Conservation (phyloP, 2,329 filamentous ascomycete species). For the Pseudopyricularia javanii region DNA sequence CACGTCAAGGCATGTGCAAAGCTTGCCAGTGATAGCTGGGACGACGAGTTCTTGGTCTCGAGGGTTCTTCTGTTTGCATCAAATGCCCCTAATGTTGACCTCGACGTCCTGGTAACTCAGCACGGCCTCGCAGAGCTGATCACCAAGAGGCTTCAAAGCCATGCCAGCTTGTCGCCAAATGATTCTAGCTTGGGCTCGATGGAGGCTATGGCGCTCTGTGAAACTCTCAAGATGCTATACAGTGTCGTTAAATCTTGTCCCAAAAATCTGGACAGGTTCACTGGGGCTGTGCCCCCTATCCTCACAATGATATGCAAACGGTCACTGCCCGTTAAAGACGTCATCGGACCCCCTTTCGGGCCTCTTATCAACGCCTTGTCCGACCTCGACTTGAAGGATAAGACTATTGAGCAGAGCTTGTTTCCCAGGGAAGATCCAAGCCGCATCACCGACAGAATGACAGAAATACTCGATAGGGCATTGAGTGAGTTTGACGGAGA, state of each 20-base stretch:
- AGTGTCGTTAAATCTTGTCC: slow-evolving; percentile 71
- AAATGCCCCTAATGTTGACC: slow-evolving; percentile 60
- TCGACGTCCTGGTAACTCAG: slow-evolving; percentile 51
- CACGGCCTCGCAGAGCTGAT: slow-evolving; percentile 57
- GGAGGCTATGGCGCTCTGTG: slow-evolving; percentile 67
- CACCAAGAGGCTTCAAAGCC: slow-evolving; percentile 55
- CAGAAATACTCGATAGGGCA: slow-evolving; percentile 57
- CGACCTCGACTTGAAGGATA: slow-evolving; percentile 57
- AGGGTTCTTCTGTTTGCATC: slow-evolving; percentile 71
- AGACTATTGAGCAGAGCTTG: slow-evolving; percentile 39
- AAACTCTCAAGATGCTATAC: slow-evolving; percentile 80
- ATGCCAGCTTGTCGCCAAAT: slow-evolving; percentile 36
- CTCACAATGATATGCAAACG: slow-evolving; percentile 54
- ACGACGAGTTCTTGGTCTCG: slow-evolving; percentile 79
- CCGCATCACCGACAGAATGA: slow-evolving; percentile 49
- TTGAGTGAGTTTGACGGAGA: slow-evolving; percentile 49
- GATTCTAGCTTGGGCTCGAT: slow-evolving; percentile 37
- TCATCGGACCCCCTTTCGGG: slow-evolving; percentile 60
- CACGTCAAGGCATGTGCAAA: slow-evolving; percentile 55
- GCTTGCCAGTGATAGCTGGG: slow-evolving; percentile 60
- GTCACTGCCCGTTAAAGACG: slow-evolving; percentile 45
- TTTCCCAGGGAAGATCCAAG: slow-evolving; percentile 54
- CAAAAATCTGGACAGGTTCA: slow-evolving; percentile 48
- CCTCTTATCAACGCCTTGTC: slow-evolving; percentile 70
- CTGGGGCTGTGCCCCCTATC: slow-evolving; percentile 55